These are phyloP conservation scores for Starmerella tilneyi DNA, from an alignment of 805 yeast species.

Conservation along the genomic window DNA sequence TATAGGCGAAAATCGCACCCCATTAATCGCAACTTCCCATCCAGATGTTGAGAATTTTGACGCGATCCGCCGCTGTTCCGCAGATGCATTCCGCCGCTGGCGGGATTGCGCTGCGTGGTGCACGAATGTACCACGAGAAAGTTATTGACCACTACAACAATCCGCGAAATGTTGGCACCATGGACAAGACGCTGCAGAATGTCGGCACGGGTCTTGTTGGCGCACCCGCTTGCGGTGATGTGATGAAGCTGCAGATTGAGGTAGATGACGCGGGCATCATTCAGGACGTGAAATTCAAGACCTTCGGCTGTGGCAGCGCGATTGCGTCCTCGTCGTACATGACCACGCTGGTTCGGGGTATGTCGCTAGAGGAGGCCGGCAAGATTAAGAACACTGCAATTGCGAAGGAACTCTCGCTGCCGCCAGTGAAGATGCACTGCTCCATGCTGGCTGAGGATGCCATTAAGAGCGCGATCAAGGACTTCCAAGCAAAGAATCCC, in stretches of 20 bases:
- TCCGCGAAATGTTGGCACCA: slow-evolving; percentile 92
- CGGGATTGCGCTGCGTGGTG: slow-evolving; percentile 3
- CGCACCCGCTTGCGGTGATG: slow-evolving; percentile 99
- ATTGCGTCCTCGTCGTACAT: slow-evolving; percentile 93
- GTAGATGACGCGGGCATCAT: slow-evolving; percentile 88
- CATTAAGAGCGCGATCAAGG: slow-evolving; percentile 92
- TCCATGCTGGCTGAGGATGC: slow-evolving; percentile 99
- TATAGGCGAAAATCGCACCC: slow-evolving; percentile 4
- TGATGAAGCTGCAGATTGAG: slow-evolving; percentile 91
- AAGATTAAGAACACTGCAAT: slow-evolving; percentile 86
- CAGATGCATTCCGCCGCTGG: background rate
- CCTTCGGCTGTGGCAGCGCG: slow-evolving; percentile 98
- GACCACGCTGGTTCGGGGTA: slow-evolving; percentile 91
- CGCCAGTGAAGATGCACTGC: slow-evolving; percentile 96
- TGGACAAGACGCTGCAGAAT: slow-evolving; percentile 60
- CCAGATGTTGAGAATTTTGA: slow-evolving; percentile 1
- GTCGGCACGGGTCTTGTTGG: slow-evolving; percentile 98
- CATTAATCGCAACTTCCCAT: background rate
- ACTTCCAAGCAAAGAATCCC: slow-evolving; percentile 73
- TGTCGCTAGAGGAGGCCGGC: slow-evolving; percentile 86
- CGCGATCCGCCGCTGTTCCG: slow-evolving; percentile 1
- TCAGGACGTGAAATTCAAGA: slow-evolving; percentile 91
- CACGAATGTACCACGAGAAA: slow-evolving; percentile 60
- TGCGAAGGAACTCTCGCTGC: slow-evolving; percentile 87
- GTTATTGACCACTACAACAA: slow-evolving; percentile 93